Evolutionary conservation across 192 early-diverging fungal species (phyloP).

Genomic region (Umbelopsis sp.): DNA sequence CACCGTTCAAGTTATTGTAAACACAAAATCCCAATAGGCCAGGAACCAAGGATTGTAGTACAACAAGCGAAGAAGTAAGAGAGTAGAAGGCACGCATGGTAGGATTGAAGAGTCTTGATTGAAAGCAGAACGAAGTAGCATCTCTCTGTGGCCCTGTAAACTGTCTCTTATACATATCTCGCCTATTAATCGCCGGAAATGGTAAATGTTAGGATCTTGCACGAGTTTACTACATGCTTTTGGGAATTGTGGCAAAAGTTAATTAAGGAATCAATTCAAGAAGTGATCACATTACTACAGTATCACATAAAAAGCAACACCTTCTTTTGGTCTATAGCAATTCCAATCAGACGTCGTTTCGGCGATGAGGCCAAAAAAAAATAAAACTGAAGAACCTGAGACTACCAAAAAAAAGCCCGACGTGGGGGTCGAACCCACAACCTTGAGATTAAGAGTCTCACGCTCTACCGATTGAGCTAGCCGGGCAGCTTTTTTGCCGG

Average conservation of each 20-base stretch:
- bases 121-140: not conserved
- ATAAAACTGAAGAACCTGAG: too few species aligned
- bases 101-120: not conserved
- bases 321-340: too few species aligned
- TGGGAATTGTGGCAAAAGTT: not conserved
- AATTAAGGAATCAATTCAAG: too few species aligned
- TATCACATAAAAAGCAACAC: too few species aligned
- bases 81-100: not conserved
- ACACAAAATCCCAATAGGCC: not conserved
- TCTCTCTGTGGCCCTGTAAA: not conserved
- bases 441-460: constrained; percentile 88
- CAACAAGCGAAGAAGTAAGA: not conserved
- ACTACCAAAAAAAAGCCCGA: too few species aligned
- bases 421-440: constrained; percentile 86
- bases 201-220: not conserved
- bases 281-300: too few species aligned
- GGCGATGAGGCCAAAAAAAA: too few species aligned
- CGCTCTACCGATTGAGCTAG: constrained; percentile 81
- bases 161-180: not conserved
- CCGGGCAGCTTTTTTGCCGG: constrained; percentile 38
- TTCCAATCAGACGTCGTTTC: too few species aligned
- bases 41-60: not conserved
- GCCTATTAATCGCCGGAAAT: not conserved
- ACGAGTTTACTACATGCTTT: not conserved
- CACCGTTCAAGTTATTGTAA: constrained; percentile 1